Evolutionary conservation across 768 basidiomycete genomes (phyloP).

Genomic region (Lentinula aciculospora): DNA sequence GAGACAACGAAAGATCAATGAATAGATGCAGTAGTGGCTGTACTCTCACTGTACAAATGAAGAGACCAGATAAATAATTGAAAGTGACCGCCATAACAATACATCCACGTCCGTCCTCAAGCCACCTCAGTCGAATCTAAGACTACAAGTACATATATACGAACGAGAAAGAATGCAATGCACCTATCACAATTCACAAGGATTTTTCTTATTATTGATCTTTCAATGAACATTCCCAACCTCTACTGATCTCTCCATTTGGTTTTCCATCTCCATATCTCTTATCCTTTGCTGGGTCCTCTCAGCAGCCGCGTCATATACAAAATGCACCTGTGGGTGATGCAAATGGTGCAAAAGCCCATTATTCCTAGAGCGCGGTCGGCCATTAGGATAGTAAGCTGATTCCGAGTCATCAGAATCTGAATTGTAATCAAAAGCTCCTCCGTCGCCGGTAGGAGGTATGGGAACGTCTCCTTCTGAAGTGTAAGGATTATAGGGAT

Average conservation of each 20-base stretch:
- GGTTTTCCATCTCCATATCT: neutral
- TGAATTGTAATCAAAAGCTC: slow-evolving; percentile 23
- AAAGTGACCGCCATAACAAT: no score
- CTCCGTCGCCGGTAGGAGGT: slow-evolving; percentile 20
- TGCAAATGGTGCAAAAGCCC: slow-evolving; percentile 16
- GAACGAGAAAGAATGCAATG: neutral
- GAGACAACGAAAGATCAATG: no score
- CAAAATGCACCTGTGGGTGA: slow-evolving; percentile 59
- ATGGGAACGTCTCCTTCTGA: slow-evolving; percentile 20
- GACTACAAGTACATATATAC: neutral
- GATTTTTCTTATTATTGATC: neutral
- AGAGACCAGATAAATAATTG: neutral
- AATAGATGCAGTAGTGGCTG: neutral
- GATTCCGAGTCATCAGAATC: slow-evolving; percentile 43
- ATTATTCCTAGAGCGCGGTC: neutral
- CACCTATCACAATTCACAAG: neutral
- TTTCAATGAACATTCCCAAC: slow-evolving; percentile 2
- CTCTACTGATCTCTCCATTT: slow-evolving; percentile 1
- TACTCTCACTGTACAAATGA: neutral
- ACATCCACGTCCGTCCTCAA: neutral
- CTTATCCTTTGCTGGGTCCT: slow-evolving; percentile 56
- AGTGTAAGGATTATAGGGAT: slow-evolving; percentile 32
- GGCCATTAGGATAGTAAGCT: slow-evolving; percentile 11
- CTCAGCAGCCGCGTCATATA: slow-evolving; percentile 93
- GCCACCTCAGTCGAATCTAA: neutral